Percentiles rank a stretch among this genome's conserved stretches.
phyloP scores from a whole-genome alignment of 2,329 filamentous ascomycete genomes.

The Fusarium buxicola region DNA sequence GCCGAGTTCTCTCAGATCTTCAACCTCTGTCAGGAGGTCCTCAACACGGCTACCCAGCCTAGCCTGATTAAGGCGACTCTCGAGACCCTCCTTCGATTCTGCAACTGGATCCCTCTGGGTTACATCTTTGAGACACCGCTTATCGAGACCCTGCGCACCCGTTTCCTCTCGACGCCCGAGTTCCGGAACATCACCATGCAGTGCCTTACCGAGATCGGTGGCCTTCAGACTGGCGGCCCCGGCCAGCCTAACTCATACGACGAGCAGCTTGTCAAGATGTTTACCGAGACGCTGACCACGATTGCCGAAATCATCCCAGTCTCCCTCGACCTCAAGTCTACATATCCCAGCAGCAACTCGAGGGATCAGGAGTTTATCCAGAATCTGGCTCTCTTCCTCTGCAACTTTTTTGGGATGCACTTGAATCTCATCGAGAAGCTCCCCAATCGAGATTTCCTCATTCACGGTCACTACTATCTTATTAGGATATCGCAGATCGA shows the following conservation, averaged over 20 bases:
- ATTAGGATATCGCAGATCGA: conserved; percentile 99
- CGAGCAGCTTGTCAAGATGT: conserved; percentile 97
- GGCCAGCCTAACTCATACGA: conserved; percentile 81
- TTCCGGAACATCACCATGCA: conserved; percentile 98
- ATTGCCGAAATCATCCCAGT: conserved; percentile 95
- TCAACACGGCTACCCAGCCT: conserved; percentile 88
- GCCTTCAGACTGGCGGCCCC: conserved; percentile 83
- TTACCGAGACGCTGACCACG: conserved; percentile 93
- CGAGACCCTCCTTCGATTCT: conserved; percentile 93
- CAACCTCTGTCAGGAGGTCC: conserved; percentile 94
- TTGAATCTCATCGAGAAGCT: conserved; percentile 93
- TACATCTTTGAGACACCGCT: conserved; percentile 99
- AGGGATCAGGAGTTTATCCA: conserved; percentile 98
- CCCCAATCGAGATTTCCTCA: conserved; percentile 93
- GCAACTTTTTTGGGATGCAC: conserved; percentile 96
- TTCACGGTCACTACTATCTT: conserved; percentile 96
- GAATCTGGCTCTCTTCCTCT: conserved; percentile 94
- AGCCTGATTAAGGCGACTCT: conserved; percentile 96
- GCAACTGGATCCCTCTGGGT: conserved; percentile 98
- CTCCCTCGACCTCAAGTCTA: conserved; percentile 87
- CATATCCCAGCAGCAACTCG: conserved; percentile 91
- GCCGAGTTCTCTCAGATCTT: conserved; percentile 99
- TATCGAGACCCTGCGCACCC: conserved; percentile 91
- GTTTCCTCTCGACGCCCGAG: conserved; percentile 92
- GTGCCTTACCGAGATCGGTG: conserved; percentile 96